A percentile compares a stretch with the other conserved stretches of the same genome.
phyloP scores from a whole-genome alignment of 1,284 basidiomycete genomes.

The Chalciporus sp. region DNA sequence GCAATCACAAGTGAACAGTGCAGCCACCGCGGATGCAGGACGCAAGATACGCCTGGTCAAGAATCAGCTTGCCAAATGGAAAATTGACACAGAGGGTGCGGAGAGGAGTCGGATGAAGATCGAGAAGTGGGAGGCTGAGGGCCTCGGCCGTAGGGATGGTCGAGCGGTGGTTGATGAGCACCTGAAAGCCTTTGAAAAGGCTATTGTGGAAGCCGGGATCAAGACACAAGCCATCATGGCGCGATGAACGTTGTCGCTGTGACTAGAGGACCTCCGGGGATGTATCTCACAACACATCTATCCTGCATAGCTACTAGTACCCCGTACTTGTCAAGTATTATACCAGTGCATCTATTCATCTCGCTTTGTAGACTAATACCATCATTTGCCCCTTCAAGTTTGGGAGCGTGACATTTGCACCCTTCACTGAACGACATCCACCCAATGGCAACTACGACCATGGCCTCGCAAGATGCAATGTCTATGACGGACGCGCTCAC shows the following conservation, averaged over 20 bases:
- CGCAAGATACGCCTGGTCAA: slow-evolving; percentile 79
- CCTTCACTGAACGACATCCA: neutral
- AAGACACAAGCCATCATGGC: slow-evolving; percentile 81
- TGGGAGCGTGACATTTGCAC: neutral
- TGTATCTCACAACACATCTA: slow-evolving; percentile 10
- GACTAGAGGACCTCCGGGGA: neutral
- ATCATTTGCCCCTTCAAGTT: neutral
- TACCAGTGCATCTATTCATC: slow-evolving; percentile 20
- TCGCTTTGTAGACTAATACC: slow-evolving; percentile 28
- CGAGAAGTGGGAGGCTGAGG: slow-evolving; percentile 74
- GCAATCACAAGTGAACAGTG: slow-evolving; percentile 82
- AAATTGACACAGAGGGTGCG: slow-evolving; percentile 77
- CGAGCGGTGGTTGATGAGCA: slow-evolving; percentile 73
- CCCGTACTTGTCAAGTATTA: slow-evolving; percentile 14
- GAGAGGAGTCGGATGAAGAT: slow-evolving; percentile 74
- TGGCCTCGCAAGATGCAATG: slow-evolving; percentile 8
- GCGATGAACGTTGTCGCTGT: slow-evolving; percentile 17
- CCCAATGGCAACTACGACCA: neutral
- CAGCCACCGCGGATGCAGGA: slow-evolving; percentile 79
- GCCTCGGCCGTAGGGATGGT: slow-evolving; percentile 50
- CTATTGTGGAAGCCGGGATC: slow-evolving; percentile 65
- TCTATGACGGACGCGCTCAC: slow-evolving; percentile 59
- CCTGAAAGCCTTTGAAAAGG: slow-evolving; percentile 68
- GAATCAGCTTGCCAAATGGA: slow-evolving; percentile 77
- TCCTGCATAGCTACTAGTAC: slow-evolving; percentile 9